Percentiles rank a stretch among this genome's conserved stretches.
phyloP scores from a whole-genome alignment of 2,329 filamentous ascomycete genomes.

The Paracorniculantispora psalliotae region DNA sequence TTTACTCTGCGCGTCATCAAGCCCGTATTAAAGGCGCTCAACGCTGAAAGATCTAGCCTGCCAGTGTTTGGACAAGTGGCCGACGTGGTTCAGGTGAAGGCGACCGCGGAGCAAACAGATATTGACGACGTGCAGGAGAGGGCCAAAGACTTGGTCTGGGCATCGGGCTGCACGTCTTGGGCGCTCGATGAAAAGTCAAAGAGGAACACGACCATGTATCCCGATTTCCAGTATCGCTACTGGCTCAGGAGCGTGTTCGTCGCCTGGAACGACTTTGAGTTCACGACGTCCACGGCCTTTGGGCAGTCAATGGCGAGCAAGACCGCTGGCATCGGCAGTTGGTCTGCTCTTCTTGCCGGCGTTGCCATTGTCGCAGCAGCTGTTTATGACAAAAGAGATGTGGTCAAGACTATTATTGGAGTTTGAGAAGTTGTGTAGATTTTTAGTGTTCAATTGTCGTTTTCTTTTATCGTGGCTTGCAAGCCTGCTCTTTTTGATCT shows the following conservation, averaged over 20 bases:
- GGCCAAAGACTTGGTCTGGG: constrained; percentile 42
- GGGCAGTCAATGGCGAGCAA: neutral
- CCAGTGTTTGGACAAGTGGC: constrained; percentile 12
- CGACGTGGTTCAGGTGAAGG: constrained; percentile 29
- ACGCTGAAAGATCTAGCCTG: constrained; percentile 1
- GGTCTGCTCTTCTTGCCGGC: neutral
- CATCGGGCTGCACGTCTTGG: constrained; percentile 47
- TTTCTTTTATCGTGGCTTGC: too few species aligned
- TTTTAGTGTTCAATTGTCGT: too few species aligned
- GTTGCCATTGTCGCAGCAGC: neutral
- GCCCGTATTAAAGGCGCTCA: too few species aligned
- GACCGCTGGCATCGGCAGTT: neutral
- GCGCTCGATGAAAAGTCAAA: constrained; percentile 41
- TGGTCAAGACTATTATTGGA: too few species aligned
- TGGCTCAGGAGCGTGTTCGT: constrained; percentile 45
- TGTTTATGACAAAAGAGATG: neutral
- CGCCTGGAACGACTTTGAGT: constrained; percentile 27
- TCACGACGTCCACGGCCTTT: neutral
- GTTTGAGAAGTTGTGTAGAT: too few species aligned
- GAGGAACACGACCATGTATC: constrained; percentile 48
- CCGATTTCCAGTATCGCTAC: constrained; percentile 45
- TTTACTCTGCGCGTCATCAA: too few species aligned
- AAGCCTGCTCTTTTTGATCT: too few species aligned
- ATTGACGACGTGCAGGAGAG: constrained; percentile 34
- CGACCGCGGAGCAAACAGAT: constrained; percentile 21